phyloP scores from a whole-genome alignment of 192 early-diverging fungal species.

The Backusella macrospora region DNA sequence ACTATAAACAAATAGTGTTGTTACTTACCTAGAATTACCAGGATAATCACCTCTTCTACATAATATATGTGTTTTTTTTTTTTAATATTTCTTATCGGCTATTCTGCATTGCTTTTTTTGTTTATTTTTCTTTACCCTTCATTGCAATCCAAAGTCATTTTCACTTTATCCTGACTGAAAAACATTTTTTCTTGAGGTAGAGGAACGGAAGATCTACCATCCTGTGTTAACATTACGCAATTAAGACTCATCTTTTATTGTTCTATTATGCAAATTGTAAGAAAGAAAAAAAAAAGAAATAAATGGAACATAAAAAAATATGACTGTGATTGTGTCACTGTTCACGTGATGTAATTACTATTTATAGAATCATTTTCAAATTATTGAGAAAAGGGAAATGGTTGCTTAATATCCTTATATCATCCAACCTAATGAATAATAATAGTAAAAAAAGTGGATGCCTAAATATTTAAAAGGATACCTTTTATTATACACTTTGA shows the following conservation, averaged over 20 bases:
- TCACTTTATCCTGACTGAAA: slow-evolving; percentile 32
- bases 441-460: too few species aligned
- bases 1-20: not conserved
- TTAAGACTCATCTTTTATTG: slow-evolving; percentile 40
- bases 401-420: too few species aligned
- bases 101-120: too few species aligned
- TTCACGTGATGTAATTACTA: not conserved
- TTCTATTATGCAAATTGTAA: not conserved
- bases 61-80: not conserved
- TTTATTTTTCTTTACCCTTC: slow-evolving; percentile 25
- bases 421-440: too few species aligned
- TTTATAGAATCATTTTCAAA: not conserved
- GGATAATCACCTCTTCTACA: slow-evolving; percentile 33
- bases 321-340: not conserved
- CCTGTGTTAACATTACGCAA: slow-evolving; percentile 42
- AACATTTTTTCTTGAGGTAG: slow-evolving; percentile 45
- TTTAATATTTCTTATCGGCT: too few species aligned
- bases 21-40: slow-evolving; percentile 33
- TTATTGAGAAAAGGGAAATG: too few species aligned
- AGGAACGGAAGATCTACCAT: slow-evolving; percentile 36
- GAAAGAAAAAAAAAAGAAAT: not conserved
- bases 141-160: slow-evolving; percentile 36
- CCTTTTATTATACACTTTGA: too few species aligned
- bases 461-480: too few species aligned
- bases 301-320: not conserved